Conservation (phyloP, 2,329 filamentous ascomycete genomes). For the Decorospora gaudefroyi region DNA sequence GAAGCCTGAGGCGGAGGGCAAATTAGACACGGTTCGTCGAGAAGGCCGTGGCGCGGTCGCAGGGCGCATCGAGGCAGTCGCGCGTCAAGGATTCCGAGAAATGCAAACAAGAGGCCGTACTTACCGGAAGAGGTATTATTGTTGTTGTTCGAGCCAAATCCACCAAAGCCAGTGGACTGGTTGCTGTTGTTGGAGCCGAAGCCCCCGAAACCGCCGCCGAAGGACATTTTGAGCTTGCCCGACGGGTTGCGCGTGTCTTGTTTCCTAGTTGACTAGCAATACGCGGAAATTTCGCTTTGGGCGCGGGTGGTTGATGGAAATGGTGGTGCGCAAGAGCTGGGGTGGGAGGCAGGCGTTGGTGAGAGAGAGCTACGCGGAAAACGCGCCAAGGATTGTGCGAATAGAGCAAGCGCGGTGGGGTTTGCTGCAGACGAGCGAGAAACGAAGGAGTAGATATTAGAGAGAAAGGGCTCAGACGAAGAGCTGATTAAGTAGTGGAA, state of each 20-base stretch:
- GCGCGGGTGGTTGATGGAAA: constrained; percentile 26
- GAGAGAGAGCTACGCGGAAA: constrained; percentile 35
- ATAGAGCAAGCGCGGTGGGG: constrained; percentile 29
- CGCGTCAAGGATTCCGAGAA: constrained; percentile 21
- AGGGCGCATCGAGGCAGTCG: constrained; percentile 38
- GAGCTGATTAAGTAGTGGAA: constrained; percentile 40
- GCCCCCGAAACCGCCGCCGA: constrained; percentile 56
- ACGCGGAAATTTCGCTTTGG: constrained; percentile 24
- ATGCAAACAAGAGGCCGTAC: constrained; percentile 42
- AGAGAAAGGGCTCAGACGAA: constrained; percentile 27
- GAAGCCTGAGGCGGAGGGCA: constrained; percentile 49
- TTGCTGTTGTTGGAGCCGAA: constrained; percentile 51
- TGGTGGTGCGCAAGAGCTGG: constrained; percentile 23
- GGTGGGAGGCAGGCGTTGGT: constrained; percentile 23
- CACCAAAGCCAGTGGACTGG: constrained; percentile 43
- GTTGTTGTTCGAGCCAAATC: constrained; percentile 49
- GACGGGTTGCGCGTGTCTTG: constrained; percentile 29
- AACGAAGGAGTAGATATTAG: constrained; percentile 27
- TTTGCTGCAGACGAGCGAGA: constrained; percentile 15
- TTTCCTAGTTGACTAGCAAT: constrained; percentile 24
- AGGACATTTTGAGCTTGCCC: constrained; percentile 48
- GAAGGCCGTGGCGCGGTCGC: constrained; percentile 33
- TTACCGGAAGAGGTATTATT: constrained; percentile 56
- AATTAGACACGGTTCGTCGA: constrained; percentile 46
- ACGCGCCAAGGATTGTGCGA: constrained; percentile 39